These are phyloP conservation scores for Xylaria nigripes DNA, from an alignment of 495 filamentous ascomycete species.

Conservation along the genomic window DNA sequence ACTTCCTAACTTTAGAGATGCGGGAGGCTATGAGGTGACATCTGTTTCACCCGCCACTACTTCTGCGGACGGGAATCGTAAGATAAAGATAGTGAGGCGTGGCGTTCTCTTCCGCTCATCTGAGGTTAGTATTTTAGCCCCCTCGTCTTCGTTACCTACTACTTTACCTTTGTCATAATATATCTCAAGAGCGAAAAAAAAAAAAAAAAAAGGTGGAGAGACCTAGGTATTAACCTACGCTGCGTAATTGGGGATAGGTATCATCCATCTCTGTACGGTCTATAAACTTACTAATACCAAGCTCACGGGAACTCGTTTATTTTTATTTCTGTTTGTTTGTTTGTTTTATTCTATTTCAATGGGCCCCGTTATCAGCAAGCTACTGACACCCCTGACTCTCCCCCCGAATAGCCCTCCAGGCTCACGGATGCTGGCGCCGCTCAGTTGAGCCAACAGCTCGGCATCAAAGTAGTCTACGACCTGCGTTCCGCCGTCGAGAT, in stretches of 20 bases:
- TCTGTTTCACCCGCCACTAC: constrained; percentile 2
- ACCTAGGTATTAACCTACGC: too few species aligned
- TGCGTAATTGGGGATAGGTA: too few species aligned
- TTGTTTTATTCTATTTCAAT: neutral
- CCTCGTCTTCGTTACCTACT: neutral
- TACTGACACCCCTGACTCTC: neutral
- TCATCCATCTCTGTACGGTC: neutral
- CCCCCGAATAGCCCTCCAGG: constrained; percentile 29
- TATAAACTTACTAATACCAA: neutral
- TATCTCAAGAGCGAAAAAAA: too few species aligned
- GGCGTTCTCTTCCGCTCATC: constrained; percentile 51
- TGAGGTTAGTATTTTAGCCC: constrained; percentile 22
- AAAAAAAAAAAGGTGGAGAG: too few species aligned
- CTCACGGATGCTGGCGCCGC: constrained; percentile 44
- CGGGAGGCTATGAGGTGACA: constrained; percentile 45
- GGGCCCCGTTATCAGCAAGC: neutral
- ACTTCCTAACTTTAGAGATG: constrained; percentile 52
- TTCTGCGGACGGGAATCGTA: constrained; percentile 11
- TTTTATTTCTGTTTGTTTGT: neutral
- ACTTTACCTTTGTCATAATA: too few species aligned
- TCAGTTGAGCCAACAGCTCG: constrained; percentile 40
- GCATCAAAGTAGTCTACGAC: constrained; percentile 57
- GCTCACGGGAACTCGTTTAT: neutral
- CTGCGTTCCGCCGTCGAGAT: constrained; percentile 51
- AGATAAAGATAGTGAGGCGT: constrained; percentile 33